Conservation (phyloP, 1,284 basidiomycete genomes). For the Trichosporon sp. region DNA sequence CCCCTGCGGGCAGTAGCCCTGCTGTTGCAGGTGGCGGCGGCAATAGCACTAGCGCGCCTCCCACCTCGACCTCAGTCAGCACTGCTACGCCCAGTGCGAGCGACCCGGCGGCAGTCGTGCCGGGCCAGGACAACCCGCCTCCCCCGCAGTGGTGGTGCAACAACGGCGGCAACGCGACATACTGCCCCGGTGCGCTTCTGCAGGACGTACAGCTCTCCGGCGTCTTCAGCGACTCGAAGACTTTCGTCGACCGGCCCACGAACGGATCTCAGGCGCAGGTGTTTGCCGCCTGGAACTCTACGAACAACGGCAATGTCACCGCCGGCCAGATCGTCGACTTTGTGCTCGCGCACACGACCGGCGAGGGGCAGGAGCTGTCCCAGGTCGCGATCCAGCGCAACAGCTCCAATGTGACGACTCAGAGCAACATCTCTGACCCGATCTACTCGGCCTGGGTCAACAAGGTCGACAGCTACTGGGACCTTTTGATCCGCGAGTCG, state of each 20-base stretch:
- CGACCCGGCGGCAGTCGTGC: constrained; percentile 29
- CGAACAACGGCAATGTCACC: constrained; percentile 59
- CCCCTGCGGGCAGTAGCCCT: not conserved
- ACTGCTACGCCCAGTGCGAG: constrained; percentile 62
- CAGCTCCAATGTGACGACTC: constrained; percentile 64
- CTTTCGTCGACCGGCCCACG: constrained; percentile 84
- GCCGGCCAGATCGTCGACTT: constrained; percentile 63
- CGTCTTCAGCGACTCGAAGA: constrained; percentile 76
- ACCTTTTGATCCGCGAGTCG: constrained; percentile 69
- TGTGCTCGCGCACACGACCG: constrained; percentile 70
- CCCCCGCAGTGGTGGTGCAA: constrained; percentile 38
- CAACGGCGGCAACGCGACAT: constrained; percentile 65
- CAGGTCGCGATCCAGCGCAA: constrained; percentile 64
- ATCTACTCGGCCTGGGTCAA: constrained; percentile 72
- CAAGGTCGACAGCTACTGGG: constrained; percentile 81
- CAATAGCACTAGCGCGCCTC: not conserved
- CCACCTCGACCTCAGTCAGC: constrained; percentile 11
- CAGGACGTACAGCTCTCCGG: constrained; percentile 81
- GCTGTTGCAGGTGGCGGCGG: not conserved
- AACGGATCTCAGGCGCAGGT: constrained; percentile 67
- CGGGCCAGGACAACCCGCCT: constrained; percentile 13
- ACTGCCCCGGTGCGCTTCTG: constrained; percentile 73
- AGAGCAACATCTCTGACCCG: constrained; percentile 71
- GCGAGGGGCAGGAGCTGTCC: constrained; percentile 79
- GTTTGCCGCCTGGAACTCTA: constrained; percentile 70